Conservation (phyloP, 2,329 filamentous ascomycete genomes). For the Cytospora schulzeri region DNA sequence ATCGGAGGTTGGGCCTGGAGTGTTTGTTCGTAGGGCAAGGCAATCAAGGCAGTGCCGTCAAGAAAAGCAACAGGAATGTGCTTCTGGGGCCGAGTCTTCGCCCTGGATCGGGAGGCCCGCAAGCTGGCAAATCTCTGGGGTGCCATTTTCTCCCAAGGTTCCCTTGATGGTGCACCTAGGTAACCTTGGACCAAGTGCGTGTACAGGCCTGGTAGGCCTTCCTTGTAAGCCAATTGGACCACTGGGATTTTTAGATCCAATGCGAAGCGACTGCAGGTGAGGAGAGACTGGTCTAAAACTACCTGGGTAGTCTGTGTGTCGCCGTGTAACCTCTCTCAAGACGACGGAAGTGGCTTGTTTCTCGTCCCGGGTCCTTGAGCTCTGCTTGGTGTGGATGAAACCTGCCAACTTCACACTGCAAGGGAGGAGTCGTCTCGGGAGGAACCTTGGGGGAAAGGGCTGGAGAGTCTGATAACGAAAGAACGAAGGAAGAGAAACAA, state of each 20-base stretch:
- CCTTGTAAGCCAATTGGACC: neutral
- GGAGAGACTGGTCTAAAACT: neutral
- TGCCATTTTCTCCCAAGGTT: conserved; percentile 37
- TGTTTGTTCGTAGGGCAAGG: conserved; percentile 64
- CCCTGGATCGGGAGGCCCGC: conserved; percentile 33
- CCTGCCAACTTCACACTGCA: neutral
- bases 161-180: neutral
- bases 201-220: neutral
- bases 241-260: neutral
- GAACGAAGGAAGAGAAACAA: neutral
- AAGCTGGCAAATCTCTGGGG: conserved; percentile 47
- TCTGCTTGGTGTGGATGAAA: neutral
- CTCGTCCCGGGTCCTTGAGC: neutral
- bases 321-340: neutral
- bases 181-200: too few species aligned
- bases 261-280: neutral
- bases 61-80: conserved; percentile 17
- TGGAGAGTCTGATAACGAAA: neutral
- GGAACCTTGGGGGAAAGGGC: neutral
- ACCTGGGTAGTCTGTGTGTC: neutral
- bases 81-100: conserved; percentile 1
- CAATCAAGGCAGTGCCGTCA: conserved; percentile 54
- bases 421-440: neutral
- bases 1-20: conserved; percentile 60
- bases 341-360: neutral